Conservation (phyloP, 345 rosid genomes). For the Excoecaria cochinchinensis region DNA sequence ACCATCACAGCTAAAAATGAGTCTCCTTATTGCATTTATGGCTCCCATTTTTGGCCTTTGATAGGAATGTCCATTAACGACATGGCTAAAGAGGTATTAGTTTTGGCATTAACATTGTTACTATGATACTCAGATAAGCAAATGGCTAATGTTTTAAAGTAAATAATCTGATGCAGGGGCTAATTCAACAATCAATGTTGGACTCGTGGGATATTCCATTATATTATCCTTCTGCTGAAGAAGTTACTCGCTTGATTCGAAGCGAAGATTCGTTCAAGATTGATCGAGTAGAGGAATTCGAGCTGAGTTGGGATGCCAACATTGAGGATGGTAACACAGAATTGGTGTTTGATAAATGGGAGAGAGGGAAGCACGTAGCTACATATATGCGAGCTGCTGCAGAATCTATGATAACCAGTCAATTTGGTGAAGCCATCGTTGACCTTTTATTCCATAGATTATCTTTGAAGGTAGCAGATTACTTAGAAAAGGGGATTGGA, state of each 20-base stretch:
- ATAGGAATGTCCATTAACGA: background rate
- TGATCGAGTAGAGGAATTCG: background rate
- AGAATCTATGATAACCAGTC: constrained; percentile 1
- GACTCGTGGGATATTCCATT: constrained; percentile 16
- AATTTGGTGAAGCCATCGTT: constrained; percentile 10
- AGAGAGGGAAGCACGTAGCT: constrained; percentile 5
- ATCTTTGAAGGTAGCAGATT: background rate
- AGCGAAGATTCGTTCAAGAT: constrained; percentile 14
- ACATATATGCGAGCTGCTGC: background rate
- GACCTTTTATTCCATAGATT: background rate
- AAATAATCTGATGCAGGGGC: constrained; percentile 9
- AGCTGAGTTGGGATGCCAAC: constrained; percentile 16
- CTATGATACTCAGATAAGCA: background rate
- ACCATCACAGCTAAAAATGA: background rate
- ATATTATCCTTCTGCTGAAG: constrained; percentile 12
- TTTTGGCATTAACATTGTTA: background rate
- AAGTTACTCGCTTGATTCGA: constrained; percentile 7
- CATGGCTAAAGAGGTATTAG: constrained; percentile 22
- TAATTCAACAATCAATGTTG: constrained; percentile 10
- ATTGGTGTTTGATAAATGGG: background rate
- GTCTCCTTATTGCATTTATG: background rate
- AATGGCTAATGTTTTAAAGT: background rate
- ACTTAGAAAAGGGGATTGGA: background rate
- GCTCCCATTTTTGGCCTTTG: background rate
- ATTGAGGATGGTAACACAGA: background rate